phyloP scores from a whole-genome alignment of 306 rosid species.

The Vigna hirtella region DNA sequence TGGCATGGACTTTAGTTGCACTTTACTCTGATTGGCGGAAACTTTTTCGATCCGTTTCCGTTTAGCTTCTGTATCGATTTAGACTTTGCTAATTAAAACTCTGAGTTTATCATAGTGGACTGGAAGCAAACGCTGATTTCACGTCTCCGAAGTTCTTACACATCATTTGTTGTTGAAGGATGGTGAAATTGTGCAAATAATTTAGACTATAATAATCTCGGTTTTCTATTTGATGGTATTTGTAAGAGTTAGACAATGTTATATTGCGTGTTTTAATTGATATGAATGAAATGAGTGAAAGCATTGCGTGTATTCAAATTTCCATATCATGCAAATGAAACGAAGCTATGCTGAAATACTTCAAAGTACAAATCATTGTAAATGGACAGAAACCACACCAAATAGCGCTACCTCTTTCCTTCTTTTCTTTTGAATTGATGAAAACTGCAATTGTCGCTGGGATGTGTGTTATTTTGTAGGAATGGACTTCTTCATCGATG shows the following conservation, averaged over 20 bases:
- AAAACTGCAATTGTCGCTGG: conserved; percentile 1
- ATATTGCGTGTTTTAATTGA: conserved; percentile 20
- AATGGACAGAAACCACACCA: neutral
- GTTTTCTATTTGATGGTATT: neutral
- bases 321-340: conserved; percentile 1
- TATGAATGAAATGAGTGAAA: conserved; percentile 23
- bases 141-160: conserved; percentile 13
- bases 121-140: neutral
- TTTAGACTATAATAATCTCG: neutral
- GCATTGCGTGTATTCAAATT: conserved; percentile 16
- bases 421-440: conserved; percentile 23
- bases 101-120: neutral
- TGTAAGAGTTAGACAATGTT: neutral
- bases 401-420: conserved; percentile 22
- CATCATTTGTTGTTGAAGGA: conserved; percentile 30
- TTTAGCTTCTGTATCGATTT: conserved; percentile 28
- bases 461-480: conserved; percentile 10
- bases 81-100: conserved; percentile 20
- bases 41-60: conserved; percentile 43
- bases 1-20: conserved; percentile 36
- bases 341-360: conserved; percentile 18
- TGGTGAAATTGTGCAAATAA: conserved; percentile 25
- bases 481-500: conserved; percentile 15
- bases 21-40: conserved; percentile 34
- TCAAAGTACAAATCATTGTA: neutral